Percentiles rank a stretch among this genome's conserved stretches.
Conservation (phyloP, 495 filamentous ascomycete genomes). For the Penicillium herquei region DNA sequence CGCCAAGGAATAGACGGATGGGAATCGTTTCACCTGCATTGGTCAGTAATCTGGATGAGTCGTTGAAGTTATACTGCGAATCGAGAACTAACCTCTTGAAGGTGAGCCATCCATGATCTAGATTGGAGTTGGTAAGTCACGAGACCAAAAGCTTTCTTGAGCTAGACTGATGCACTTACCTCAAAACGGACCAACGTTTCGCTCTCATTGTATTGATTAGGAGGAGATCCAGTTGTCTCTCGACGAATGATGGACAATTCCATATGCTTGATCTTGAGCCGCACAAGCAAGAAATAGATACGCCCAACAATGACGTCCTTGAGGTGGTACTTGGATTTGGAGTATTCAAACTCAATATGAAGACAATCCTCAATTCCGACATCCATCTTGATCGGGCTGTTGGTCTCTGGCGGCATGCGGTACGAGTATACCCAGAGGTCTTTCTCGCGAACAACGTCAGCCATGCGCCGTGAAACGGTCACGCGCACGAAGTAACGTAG, state of each 20-base stretch:
- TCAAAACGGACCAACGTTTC: constrained; percentile 98
- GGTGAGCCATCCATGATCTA: constrained; percentile 99
- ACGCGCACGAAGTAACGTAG: constrained; percentile 98
- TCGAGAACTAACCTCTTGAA: constrained; percentile 63
- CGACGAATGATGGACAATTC: constrained; percentile 96
- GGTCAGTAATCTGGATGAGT: constrained; percentile 23
- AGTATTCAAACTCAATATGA: constrained; percentile 99
- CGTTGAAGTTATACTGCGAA: background rate
- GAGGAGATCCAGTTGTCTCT: constrained; percentile 95
- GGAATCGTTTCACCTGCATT: constrained; percentile 88
- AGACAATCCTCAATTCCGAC: constrained; percentile 99
- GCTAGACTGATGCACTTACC: constrained; percentile 48
- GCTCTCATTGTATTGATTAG: constrained; percentile 99
- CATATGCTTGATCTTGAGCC: constrained; percentile 99
- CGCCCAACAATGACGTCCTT: constrained; percentile 99
- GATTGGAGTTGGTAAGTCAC: constrained; percentile 17
- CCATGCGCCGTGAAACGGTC: constrained; percentile 94
- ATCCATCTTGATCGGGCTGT: constrained; percentile 99
- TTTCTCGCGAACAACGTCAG: constrained; percentile 97
- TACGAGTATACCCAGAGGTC: constrained; percentile 99
- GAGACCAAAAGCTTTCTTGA: background rate
- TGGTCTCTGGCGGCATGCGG: constrained; percentile 96
- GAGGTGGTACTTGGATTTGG: constrained; percentile 97
- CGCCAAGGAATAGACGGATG: constrained; percentile 94
- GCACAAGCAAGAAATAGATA: constrained; percentile 97